phyloP scores from a whole-genome alignment of 2,329 filamentous ascomycete species.

The Cadophora sp. region DNA sequence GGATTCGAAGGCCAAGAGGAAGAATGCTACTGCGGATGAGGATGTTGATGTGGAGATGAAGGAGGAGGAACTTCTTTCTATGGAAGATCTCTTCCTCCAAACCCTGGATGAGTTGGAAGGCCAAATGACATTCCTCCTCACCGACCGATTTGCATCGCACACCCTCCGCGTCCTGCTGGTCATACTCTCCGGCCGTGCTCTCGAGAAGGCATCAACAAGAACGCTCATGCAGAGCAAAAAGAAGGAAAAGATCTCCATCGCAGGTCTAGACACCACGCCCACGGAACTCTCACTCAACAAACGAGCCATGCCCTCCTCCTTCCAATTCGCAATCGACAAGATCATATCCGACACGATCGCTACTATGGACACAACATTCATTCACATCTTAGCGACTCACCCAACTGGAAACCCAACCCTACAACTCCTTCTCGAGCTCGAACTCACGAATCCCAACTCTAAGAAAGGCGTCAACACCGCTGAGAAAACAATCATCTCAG shows the following conservation, averaged over 20 bases:
- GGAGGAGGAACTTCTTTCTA: conserved; percentile 59
- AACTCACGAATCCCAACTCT: conserved; percentile 77
- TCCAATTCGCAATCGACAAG: conserved; percentile 78
- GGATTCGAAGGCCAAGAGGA: conserved; percentile 51
- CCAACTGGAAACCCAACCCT: conserved; percentile 90
- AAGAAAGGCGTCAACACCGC: conserved; percentile 63
- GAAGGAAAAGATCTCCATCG: conserved; percentile 81
- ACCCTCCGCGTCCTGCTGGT: conserved; percentile 85
- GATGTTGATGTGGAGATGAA: conserved; percentile 55
- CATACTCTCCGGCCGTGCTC: conserved; percentile 81
- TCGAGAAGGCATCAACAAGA: conserved; percentile 72
- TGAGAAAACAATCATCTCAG: conserved; percentile 68
- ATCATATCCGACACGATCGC: conserved; percentile 80
- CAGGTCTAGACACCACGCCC: conserved; percentile 56
- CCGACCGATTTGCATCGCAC: conserved; percentile 89
- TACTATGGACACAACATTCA: conserved; percentile 77
- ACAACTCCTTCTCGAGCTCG: conserved; percentile 88
- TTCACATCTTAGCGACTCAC: conserved; percentile 85
- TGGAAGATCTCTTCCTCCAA: conserved; percentile 85
- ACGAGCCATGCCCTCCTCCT: conserved; percentile 77
- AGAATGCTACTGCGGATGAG: conserved; percentile 49
- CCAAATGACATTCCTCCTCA: conserved; percentile 82
- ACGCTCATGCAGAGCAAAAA: conserved; percentile 88
- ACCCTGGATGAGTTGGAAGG: conserved; percentile 89
- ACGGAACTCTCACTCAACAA: conserved; percentile 55